Evolutionary conservation across 208 protist genomes (phyloP).

Genomic region (Histomonas meleagridis): DNA sequence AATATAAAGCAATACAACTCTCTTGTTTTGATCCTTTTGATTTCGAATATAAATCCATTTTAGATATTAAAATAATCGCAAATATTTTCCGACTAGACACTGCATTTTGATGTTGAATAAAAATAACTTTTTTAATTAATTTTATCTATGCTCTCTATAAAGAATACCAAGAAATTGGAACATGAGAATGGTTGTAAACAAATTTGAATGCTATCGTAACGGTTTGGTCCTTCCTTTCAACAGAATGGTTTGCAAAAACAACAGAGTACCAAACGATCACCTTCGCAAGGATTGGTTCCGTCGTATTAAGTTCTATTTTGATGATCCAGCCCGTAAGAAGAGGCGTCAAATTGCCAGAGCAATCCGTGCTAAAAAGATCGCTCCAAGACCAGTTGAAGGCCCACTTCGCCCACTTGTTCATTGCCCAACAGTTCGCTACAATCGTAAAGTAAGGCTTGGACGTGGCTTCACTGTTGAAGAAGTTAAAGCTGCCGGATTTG

Average conservation of each 20-base stretch:
- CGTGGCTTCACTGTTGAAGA: slow-evolving; percentile 61
- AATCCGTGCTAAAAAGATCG: slow-evolving; percentile 48
- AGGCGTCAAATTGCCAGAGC: slow-evolving; percentile 37
- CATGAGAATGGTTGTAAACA: no score
- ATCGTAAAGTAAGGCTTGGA: slow-evolving; percentile 52
- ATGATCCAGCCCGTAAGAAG: slow-evolving; percentile 56
- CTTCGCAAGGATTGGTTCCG: slow-evolving; percentile 56
- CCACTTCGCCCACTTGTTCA: slow-evolving; percentile 58
- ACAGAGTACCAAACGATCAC: slow-evolving; percentile 56
- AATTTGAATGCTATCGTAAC: no score
- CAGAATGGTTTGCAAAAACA: slow-evolving; percentile 52
- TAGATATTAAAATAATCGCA: no score
- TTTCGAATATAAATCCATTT: no score
- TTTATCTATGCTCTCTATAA: no score
- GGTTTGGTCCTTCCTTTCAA: neutral
- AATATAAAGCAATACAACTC: no score
- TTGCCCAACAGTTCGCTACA: slow-evolving; percentile 56
- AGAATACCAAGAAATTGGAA: no score
- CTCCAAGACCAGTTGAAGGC: slow-evolving; percentile 56
- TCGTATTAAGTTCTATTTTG: slow-evolving; percentile 55
- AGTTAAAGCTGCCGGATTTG: slow-evolving; percentile 45
- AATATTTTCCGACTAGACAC: no score
- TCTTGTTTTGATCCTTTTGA: no score
- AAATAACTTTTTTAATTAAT: no score
- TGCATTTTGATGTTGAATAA: no score